Conservation (phyloP, 108 stramenopile species). For the Discostella pseudostelligera region DNA sequence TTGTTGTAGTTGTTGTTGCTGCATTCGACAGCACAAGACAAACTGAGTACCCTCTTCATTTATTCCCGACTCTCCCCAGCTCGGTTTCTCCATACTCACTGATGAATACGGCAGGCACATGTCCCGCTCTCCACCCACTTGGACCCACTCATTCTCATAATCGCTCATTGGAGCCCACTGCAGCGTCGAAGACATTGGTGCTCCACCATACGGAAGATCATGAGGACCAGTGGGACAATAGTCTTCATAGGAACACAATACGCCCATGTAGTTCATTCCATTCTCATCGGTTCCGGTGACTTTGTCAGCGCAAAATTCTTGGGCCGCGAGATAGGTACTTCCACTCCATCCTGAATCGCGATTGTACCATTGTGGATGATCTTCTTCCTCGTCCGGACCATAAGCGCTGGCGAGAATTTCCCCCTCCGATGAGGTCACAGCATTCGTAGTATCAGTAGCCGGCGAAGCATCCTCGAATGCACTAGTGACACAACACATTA, state of each 20-base stretch:
- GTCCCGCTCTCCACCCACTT: conserved; percentile 3
- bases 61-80: conserved; percentile 5
- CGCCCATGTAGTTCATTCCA: background rate
- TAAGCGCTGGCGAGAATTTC: background rate
- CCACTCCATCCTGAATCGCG: conserved; percentile 23
- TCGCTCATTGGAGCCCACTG: conserved; percentile 15
- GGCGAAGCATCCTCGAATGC: background rate
- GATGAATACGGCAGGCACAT: conserved; percentile 11
- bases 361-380: conserved; percentile 16
- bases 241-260: conserved; percentile 13
- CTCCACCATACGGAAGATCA: conserved; percentile 15
- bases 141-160: conserved; percentile 15
- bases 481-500: background rate
- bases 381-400: background rate
- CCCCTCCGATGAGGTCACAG: background rate
- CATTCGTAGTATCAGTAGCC: no score
- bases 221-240: conserved; percentile 18
- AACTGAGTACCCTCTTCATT: background rate
- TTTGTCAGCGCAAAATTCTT: conserved; percentile 20
- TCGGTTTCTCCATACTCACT: conserved; percentile 8
- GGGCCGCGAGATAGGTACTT: conserved; percentile 2
- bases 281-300: background rate
- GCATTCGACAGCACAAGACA: conserved; percentile 16
- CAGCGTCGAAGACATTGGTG: background rate
- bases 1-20: no score